A percentile compares a stretch with the other conserved stretches of the same genome.
Evolutionary conservation across 345 rosid species (phyloP).

Genomic region (Punica granatum): DNA sequence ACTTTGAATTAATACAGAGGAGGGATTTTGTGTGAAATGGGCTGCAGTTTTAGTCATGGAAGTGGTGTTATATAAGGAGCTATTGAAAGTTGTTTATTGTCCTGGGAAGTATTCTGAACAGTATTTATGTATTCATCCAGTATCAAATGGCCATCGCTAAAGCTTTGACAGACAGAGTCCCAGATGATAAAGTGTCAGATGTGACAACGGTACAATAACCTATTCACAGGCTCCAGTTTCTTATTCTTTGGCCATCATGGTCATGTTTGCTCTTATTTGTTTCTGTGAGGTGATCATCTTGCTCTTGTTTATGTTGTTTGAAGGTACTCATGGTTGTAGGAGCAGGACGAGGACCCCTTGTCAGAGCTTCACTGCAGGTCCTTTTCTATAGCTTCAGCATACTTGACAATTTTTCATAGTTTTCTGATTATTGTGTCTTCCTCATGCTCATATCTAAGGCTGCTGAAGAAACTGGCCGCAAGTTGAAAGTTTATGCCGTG

Average conservation of each 20-base stretch:
- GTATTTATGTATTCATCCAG: constrained; percentile 38
- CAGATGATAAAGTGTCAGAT: constrained; percentile 48
- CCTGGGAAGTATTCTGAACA: neutral
- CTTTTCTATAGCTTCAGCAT: constrained; percentile 11
- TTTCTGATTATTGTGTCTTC: constrained; percentile 11
- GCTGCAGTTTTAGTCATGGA: neutral
- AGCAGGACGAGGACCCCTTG: constrained; percentile 99
- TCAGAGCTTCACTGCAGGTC: constrained; percentile 96
- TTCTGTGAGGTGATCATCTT: constrained; percentile 4
- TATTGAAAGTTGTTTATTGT: neutral
- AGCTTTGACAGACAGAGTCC: constrained; percentile 83
- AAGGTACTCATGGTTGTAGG: constrained; percentile 99
- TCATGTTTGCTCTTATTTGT: neutral
- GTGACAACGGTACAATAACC: constrained; percentile 53
- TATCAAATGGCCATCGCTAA: constrained; percentile 81
- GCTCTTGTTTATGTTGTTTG: constrained; percentile 9
- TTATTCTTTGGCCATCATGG: neutral
- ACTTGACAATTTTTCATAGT: constrained; percentile 1
- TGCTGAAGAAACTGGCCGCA: constrained; percentile 89
- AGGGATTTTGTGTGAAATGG: neutral
- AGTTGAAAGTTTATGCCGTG: constrained; percentile 80
- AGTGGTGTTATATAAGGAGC: neutral
- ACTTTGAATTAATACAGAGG: neutral
- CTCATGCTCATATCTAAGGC: constrained; percentile 43
- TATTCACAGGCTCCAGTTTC: neutral